These are phyloP conservation scores for Emergomyces orientalis DNA, from an alignment of 2,329 filamentous ascomycete genomes.

Conservation along the genomic window DNA sequence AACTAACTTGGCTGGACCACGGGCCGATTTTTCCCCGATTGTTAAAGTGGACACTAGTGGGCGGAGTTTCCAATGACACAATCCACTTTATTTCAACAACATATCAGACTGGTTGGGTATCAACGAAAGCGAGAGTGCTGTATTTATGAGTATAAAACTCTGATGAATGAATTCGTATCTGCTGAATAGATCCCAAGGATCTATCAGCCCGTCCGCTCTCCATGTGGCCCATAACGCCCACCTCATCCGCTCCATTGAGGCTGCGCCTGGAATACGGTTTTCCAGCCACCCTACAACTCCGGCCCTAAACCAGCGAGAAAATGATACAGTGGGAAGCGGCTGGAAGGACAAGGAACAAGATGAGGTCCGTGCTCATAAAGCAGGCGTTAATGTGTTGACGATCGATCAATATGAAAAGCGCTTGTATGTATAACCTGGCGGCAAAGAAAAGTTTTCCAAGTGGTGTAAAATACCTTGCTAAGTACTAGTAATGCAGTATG, in stretches of 20 bases:
- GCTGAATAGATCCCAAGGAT: slow-evolving; percentile 65
- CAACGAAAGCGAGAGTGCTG: neutral
- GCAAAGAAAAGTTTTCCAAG: neutral
- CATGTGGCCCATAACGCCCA: slow-evolving; percentile 56
- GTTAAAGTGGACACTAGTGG: neutral
- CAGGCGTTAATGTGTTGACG: slow-evolving; percentile 69
- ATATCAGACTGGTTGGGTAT: neutral
- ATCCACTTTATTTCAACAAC: neutral
- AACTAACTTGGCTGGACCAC: too few relatives aligned
- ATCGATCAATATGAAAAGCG: slow-evolving; percentile 74
- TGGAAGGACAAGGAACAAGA: slow-evolving; percentile 19
- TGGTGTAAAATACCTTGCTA: neutral
- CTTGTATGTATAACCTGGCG: slow-evolving; percentile 44
- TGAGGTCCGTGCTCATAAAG: slow-evolving; percentile 52
- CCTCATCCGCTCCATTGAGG: slow-evolving; percentile 60
- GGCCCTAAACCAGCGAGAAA: slow-evolving; percentile 16
- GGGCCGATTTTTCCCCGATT: neutral
- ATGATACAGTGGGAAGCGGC: slow-evolving; percentile 6
- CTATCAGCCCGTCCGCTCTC: slow-evolving; percentile 54
- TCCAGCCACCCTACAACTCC: slow-evolving; percentile 45
- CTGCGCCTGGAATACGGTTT: slow-evolving; percentile 59
- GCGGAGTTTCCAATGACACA: neutral
- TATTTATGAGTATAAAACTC: neutral
- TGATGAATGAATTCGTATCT: slow-evolving; percentile 69
- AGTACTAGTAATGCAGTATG: slow-evolving; percentile 43